phyloP scores from a whole-genome alignment of 139 green algal species.

The Mychonastes homosphaera region DNA sequence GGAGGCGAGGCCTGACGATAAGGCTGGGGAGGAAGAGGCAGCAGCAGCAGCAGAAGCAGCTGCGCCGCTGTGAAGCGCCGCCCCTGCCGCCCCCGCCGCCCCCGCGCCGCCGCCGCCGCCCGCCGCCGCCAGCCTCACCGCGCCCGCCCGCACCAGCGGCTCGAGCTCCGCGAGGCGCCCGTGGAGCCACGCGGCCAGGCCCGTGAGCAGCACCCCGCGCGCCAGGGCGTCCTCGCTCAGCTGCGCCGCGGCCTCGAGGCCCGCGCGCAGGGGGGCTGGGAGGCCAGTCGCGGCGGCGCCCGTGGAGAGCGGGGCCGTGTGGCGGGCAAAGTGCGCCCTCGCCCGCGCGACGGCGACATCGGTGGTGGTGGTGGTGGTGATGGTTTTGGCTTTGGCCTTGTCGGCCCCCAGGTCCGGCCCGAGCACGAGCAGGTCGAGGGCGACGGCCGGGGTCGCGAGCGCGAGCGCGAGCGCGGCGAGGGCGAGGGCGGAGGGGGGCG shows the following conservation, averaged over 20 bases:
- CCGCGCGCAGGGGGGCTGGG: background rate
- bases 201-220: constrained; percentile 10
- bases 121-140: too few species aligned
- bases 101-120: too few species aligned
- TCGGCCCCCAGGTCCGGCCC: background rate
- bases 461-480: too few species aligned
- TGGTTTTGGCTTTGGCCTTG: background rate
- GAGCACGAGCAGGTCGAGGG: constrained; percentile 9
- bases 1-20: background rate
- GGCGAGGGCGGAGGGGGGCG: too few species aligned
- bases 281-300: background rate
- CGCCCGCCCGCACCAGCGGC: background rate
- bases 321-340: background rate
- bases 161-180: background rate
- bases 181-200: constrained; percentile 1
- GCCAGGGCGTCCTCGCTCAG: constrained; percentile 16
- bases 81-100: too few species aligned
- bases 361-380: background rate
- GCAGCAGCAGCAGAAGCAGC: background rate
- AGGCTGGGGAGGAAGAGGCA: background rate
- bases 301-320: constrained; percentile 3
- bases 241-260: constrained; percentile 9
- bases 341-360: background rate
- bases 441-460: too few species aligned
- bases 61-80: background rate